Conservation (phyloP, 345 rosid species). For the Stellera chamaejasme region DNA sequence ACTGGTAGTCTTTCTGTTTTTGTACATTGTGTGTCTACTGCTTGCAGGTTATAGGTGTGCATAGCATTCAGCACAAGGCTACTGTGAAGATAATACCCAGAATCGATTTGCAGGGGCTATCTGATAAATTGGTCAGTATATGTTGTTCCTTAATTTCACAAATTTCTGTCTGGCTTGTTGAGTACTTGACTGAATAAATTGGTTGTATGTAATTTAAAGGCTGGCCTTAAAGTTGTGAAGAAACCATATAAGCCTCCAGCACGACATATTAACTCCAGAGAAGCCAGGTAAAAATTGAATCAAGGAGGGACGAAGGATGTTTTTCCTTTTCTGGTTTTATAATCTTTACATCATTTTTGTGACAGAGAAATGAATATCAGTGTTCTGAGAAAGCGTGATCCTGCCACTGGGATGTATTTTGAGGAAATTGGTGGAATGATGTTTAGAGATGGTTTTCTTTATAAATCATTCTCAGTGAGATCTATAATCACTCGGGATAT, state of each 20-base stretch:
- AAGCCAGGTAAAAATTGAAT: constrained; percentile 49
- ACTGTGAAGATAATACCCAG: constrained; percentile 85
- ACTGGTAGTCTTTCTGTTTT: not conserved
- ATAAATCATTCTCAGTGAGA: constrained; percentile 68
- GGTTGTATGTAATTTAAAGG: not conserved
- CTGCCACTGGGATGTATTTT: constrained; percentile 75
- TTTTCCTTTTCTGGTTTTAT: constrained; percentile 1
- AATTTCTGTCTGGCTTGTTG: too few species aligned
- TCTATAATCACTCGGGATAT: constrained; percentile 62
- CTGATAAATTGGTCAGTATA: constrained; percentile 64
- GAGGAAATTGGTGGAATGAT: constrained; percentile 67
- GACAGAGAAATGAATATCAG: constrained; percentile 77
- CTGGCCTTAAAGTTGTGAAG: constrained; percentile 23
- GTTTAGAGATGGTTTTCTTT: constrained; percentile 85
- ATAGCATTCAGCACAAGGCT: constrained; percentile 77
- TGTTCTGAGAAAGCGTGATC: constrained; percentile 80
- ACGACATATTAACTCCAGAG: constrained; percentile 76
- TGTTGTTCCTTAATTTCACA: not conserved
- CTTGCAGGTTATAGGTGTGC: constrained; percentile 74
- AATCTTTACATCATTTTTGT: not conserved
- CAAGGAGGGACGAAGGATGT: not conserved
- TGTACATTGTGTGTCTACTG: too few species aligned
- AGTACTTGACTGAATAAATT: too few species aligned
- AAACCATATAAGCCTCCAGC: constrained; percentile 89
- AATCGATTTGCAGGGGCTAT: constrained; percentile 78